Evolutionary conservation across 2,329 filamentous ascomycete genomes (phyloP).

Genomic region (Pseudophaeomoniella oleicola): DNA sequence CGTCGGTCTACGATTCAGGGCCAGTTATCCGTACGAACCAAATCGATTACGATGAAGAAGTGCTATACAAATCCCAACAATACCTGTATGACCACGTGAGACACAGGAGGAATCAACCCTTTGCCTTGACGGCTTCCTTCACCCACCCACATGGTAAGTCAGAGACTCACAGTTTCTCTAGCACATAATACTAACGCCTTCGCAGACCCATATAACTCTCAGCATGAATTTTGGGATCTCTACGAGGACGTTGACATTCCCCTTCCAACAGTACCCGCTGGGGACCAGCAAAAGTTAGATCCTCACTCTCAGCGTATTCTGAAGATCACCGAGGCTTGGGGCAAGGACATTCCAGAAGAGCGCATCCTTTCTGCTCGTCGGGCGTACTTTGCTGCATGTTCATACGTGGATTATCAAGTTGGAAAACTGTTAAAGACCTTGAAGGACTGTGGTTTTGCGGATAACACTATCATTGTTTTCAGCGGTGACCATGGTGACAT

Average conservation of each 20-base stretch:
- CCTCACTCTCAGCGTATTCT: slow-evolving; percentile 75
- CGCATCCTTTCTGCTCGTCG: slow-evolving; percentile 74
- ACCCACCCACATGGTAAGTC: slow-evolving; percentile 92
- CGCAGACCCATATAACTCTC: slow-evolving; percentile 92
- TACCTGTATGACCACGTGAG: slow-evolving; percentile 84
- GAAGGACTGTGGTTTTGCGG: slow-evolving; percentile 62
- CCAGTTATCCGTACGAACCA: slow-evolving; percentile 85
- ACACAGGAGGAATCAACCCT: slow-evolving; percentile 62
- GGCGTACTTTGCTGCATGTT: slow-evolving; percentile 85
- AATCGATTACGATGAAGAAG: slow-evolving; percentile 89
- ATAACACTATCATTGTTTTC: slow-evolving; percentile 85
- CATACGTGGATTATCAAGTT: slow-evolving; percentile 86
- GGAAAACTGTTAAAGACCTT: slow-evolving; percentile 66
- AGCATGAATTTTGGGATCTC: slow-evolving; percentile 81
- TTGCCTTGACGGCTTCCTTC: slow-evolving; percentile 79
- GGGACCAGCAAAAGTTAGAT: slow-evolving; percentile 70
- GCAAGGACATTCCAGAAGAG: slow-evolving; percentile 68
- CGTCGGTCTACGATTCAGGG: slow-evolving; percentile 80
- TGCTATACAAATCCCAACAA: slow-evolving; percentile 81
- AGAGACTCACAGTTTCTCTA: no score
- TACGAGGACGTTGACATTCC: slow-evolving; percentile 83
- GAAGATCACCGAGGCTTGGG: slow-evolving; percentile 76
- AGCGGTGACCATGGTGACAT: slow-evolving; percentile 92
- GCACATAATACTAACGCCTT: no score
- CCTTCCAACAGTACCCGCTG: slow-evolving; percentile 55